Conservation (phyloP, 2,329 filamentous ascomycete genomes). For the Cercospora brassicicola region DNA sequence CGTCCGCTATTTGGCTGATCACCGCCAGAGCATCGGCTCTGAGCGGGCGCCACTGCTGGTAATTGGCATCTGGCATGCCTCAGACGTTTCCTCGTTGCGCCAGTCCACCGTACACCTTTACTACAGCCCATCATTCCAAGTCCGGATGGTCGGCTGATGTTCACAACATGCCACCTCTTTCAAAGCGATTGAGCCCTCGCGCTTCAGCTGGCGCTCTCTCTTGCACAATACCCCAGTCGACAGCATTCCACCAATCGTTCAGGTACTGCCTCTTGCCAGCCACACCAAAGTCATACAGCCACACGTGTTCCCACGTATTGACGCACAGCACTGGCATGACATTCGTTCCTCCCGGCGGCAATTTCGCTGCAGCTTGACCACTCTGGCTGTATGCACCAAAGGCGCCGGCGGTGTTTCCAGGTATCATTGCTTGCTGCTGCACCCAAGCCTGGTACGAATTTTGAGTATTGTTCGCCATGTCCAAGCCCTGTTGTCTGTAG, state of each 20-base stretch:
- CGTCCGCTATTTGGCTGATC: neutral
- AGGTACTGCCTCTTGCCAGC: conserved; percentile 74
- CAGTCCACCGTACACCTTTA: neutral
- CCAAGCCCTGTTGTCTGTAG: conserved; percentile 67
- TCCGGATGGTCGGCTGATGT: neutral
- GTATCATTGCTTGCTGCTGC: conserved; percentile 20
- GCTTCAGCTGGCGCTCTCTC: conserved; percentile 21
- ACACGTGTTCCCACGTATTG: conserved; percentile 96
- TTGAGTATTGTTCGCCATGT: conserved; percentile 64
- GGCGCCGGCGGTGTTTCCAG: conserved; percentile 43
- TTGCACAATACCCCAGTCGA: conserved; percentile 78
- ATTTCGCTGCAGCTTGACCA: conserved; percentile 38
- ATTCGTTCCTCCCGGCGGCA: conserved; percentile 66
- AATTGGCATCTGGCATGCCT: neutral
- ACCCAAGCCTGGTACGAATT: conserved; percentile 27
- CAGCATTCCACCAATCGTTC: conserved; percentile 79
- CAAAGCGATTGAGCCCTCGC: conserved; percentile 12
- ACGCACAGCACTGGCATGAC: conserved; percentile 80
- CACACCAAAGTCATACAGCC: conserved; percentile 77
- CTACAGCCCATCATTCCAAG: neutral
- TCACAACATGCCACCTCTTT: neutral
- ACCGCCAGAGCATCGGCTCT: neutral
- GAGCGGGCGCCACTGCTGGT: neutral
- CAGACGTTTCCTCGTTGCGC: neutral
- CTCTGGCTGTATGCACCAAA: conserved; percentile 40